These are phyloP conservation scores for Neonectria hederae DNA, from an alignment of 2,329 filamentous ascomycete species.

Conservation along the genomic window DNA sequence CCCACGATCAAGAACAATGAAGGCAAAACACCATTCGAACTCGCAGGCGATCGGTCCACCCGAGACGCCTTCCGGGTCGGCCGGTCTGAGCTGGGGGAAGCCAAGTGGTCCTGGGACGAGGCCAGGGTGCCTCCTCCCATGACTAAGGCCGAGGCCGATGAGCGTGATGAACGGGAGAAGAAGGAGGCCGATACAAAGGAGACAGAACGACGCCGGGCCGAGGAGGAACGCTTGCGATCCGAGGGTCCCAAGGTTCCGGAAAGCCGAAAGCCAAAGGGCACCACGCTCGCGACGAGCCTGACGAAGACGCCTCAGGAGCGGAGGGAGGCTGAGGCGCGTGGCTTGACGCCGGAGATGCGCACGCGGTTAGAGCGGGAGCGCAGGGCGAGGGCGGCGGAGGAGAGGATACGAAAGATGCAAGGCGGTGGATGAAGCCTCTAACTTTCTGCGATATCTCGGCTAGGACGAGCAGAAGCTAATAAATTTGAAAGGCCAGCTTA, in stretches of 20 bases:
- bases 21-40: constrained; percentile 85
- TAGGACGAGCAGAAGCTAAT: neutral
- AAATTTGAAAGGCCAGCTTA: neutral
- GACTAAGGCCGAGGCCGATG: constrained; percentile 75
- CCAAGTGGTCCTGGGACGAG: constrained; percentile 79
- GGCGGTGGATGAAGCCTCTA: constrained; percentile 28
- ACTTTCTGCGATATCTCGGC: neutral
- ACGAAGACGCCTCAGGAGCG: constrained; percentile 82
- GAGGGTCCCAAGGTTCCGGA: constrained; percentile 69
- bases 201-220: constrained; percentile 73
- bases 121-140: constrained; percentile 78
- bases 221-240: constrained; percentile 75
- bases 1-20: constrained; percentile 77
- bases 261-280: constrained; percentile 60
- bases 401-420: constrained; percentile 75
- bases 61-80: constrained; percentile 93
- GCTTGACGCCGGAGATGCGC: constrained; percentile 88
- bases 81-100: constrained; percentile 81
- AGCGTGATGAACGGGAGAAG: constrained; percentile 75
- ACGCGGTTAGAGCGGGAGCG: constrained; percentile 86
- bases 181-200: constrained; percentile 74
- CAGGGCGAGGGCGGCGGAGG: constrained; percentile 90
- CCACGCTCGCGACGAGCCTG: constrained; percentile 61
- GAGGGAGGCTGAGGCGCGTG: constrained; percentile 83
- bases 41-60: constrained; percentile 85